Base-by-base conservation (phyloP, 2,329 filamentous ascomycete species). In the Sporothrix phasma region DNA sequence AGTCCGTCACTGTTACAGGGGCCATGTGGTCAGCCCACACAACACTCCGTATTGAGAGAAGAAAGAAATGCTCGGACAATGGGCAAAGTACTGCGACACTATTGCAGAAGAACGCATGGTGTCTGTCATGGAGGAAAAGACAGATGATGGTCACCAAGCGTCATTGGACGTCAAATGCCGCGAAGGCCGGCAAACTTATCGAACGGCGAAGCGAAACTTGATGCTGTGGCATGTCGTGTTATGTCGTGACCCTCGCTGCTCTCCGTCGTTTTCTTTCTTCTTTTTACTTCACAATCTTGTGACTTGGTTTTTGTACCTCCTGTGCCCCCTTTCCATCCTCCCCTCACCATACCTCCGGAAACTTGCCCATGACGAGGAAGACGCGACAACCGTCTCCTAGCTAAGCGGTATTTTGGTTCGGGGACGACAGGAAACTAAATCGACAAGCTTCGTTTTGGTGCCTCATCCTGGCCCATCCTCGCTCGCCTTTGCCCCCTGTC, bases 21-120 rank as follows among this genome's bases (percentile, higher is more conserved):
- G 31, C 51, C 51, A 54, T 54, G 51, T 54, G 51, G 31, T 54
- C 51, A 54, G 22, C 29, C 49, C 49, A 53, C 49, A 37, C 49
- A 53, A 53, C 17, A 53, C n/a, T 53, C 49, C 37, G 29, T 53
- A 29, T 34, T 31, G 31, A 39, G 31, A 37, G n/a, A 54, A 15
- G 37, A 19, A 54, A 17, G 49, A 34, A 54, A 37, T 34, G 49
- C 3, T n/a, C 2, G 49, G n/a, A 34, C 29, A 37, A 22, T 37
- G 49, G 29, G n/a, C 49, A 53, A 37, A 53, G n/a, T 17, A 43
- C 41, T 45, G 22, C 47, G 15, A 51, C 11, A n/a, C 13, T 51
- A 17, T 15, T 39, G 31, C 51, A 54, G 29, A 54, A 15, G 31
- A 22, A 29, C 5, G 31, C n/a, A 54, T 37, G 29, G 49, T 54